Evolutionary conservation across 2,329 filamentous ascomycete genomes (phyloP).

Genomic region (Aspergillus brasiliensis): DNA sequence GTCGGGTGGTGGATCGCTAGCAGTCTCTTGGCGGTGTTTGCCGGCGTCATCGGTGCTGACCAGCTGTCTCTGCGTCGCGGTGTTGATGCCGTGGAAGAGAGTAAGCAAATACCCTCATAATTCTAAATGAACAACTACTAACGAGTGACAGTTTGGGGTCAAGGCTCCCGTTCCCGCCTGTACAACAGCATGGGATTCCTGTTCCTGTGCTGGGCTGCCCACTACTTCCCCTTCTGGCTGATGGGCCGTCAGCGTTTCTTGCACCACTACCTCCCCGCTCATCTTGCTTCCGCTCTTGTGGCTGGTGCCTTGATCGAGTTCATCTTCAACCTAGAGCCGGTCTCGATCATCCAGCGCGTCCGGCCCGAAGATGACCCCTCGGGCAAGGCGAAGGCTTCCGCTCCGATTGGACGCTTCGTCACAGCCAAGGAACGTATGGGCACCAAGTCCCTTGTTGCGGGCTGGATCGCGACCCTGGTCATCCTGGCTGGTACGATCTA

Average conservation of each 20-base stretch:
- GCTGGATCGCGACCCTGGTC: conserved; percentile 76
- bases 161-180: conserved; percentile 84
- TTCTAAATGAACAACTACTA: neutral
- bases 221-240: conserved; percentile 96
- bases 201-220: conserved; percentile 95
- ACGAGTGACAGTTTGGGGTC: conserved; percentile 42
- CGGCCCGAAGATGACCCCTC: conserved; percentile 45
- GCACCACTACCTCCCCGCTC: conserved; percentile 94
- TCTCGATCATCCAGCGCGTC: conserved; percentile 42
- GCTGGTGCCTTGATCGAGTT: conserved; percentile 92
- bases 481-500: conserved; percentile 70
- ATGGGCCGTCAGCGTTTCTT: conserved; percentile 98
- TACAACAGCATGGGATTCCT: conserved; percentile 99
- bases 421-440: conserved; percentile 81
- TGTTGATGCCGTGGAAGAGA: conserved; percentile 87
- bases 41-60: conserved; percentile 86
- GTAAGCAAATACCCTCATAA: conserved; percentile 60
- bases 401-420: conserved; percentile 57
- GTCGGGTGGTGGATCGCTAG: conserved; percentile 97
- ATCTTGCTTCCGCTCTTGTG: conserved; percentile 86
- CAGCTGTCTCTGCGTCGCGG: conserved; percentile 91
- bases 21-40: conserved; percentile 88
- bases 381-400: conserved; percentile 47
- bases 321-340: conserved; percentile 86
- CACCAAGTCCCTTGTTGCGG: conserved; percentile 72